Evolutionary conservation across 768 basidiomycete species (phyloP), one percentile per base, ranked within the genome.

Genomic region (Candolleomyces aberdarensis): DNA sequence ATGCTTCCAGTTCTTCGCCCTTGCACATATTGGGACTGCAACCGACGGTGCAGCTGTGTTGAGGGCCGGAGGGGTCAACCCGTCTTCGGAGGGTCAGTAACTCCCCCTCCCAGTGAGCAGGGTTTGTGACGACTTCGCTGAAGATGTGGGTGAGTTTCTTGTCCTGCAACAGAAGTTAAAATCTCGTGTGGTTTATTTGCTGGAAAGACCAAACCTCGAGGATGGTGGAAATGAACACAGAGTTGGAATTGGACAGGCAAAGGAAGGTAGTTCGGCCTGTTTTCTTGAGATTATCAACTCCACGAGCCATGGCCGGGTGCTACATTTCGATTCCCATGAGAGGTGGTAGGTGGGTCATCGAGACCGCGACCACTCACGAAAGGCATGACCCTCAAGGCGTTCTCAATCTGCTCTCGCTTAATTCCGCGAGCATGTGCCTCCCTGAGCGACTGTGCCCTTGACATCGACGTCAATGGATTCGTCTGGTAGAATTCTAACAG

Each of bases 21-120:
- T 99, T 99, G 81, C 97, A 99, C 96, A 99, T 97, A 79, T 99
- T 98, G 14, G 88, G 84, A 59, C 88, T 87, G 78, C 97, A 99
- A 6, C 96, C 96, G 56, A 96, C 82, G 48, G 77, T 78, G 75
- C 97, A 99, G 7, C 69, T 70, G 72, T 98, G 97, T 61, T 94
- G 94, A 1, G 86, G 86, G 1, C 85, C 91, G 20, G 76, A 65
- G 11, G 92, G 91, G 61, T 88, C 89, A 47, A 98, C 78, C 48
- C 89, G 82, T 14, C 96, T 83, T 32, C 84, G 81, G 51, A 99
- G 75, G 59, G 87, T 84, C 58, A 98, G 85, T 6, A 91, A 78
- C 40, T 91, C 86, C 82, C 75, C 69, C 32, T 86, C 82, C 87
- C 94, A 98, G 65, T 86, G 77, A 9, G 97, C 96, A 1, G 91